Evolutionary conservation across 441 rosid genomes (phyloP).

Genomic region (Pelargonium citronellum): DNA sequence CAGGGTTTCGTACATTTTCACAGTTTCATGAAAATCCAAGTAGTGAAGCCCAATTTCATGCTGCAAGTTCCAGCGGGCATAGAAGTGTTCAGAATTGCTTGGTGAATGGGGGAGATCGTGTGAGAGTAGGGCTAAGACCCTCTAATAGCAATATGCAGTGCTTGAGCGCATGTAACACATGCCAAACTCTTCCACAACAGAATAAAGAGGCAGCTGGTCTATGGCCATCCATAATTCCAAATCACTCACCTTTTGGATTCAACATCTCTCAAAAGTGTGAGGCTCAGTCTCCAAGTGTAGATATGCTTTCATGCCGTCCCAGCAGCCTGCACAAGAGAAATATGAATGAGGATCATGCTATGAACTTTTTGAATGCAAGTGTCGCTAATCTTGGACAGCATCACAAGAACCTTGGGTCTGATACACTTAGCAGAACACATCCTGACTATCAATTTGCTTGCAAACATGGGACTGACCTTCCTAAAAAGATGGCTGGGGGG

Average conservation of each 20-base stretch:
- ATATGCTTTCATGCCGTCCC: conserved; percentile 31
- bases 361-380: conserved; percentile 36
- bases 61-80: conserved; percentile 33
- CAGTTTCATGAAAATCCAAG: conserved; percentile 37
- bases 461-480: conserved; percentile 30
- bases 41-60: conserved; percentile 39
- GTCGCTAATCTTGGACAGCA: conserved; percentile 38
- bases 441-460: conserved; percentile 35
- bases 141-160: conserved; percentile 31
- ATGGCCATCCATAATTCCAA: conserved; percentile 44
- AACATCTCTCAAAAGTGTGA: conserved; percentile 17
- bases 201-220: conserved; percentile 40
- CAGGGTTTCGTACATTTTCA: conserved; percentile 34
- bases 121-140: conserved; percentile 28
- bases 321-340: conserved; percentile 27
- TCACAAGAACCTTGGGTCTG: conserved; percentile 37
- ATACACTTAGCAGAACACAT: conserved; percentile 36
- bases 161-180: conserved; percentile 37
- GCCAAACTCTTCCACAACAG: conserved; percentile 46
- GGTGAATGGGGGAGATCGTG: conserved; percentile 43
- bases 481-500: conserved; percentile 26
- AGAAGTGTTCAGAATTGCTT: conserved; percentile 33
- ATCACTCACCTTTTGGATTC: conserved; percentile 35
- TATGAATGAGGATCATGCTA: conserved; percentile 27
- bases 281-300: conserved; percentile 31